phyloP scores from a whole-genome alignment of 345 rosid genomes.

The Euphorbia peplus region DNA sequence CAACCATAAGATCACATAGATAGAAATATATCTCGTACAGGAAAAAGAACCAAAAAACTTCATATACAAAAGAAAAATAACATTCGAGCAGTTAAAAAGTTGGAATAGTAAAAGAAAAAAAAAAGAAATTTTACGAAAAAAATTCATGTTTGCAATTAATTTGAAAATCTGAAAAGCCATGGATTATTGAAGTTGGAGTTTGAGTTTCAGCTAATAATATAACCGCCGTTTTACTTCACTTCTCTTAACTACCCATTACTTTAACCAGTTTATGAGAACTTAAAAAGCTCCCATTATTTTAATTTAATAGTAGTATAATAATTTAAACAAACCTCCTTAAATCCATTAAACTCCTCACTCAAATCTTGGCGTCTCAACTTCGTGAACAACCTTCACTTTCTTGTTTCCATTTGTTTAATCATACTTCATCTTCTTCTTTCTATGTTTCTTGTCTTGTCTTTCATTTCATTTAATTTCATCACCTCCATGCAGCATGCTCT shows the following conservation, averaged over 20 bases:
- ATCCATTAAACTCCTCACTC: background rate
- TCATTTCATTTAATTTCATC: background rate
- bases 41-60: too few species aligned
- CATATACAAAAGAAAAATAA: too few species aligned
- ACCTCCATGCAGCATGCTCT: background rate
- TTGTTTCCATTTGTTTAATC: background rate
- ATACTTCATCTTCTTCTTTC: background rate
- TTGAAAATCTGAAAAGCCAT: background rate
- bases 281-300: background rate
- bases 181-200: background rate
- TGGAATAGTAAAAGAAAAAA: background rate
- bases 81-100: background rate
- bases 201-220: constrained; percentile 20
- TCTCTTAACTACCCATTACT: constrained; percentile 30
- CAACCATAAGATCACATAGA: too few species aligned
- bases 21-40: too few species aligned
- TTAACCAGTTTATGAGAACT: background rate
- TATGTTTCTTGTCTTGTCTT: background rate
- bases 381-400: constrained; percentile 22
- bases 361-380: constrained; percentile 4
- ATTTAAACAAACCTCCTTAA: background rate
- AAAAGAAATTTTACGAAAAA: too few species aligned
- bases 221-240: constrained; percentile 25
- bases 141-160: background rate
- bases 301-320: too few species aligned